Evolutionary conservation across 768 basidiomycete genomes (phyloP), one percentile per base, ranked within the genome.

Genomic region (Suillus ampliporus): DNA sequence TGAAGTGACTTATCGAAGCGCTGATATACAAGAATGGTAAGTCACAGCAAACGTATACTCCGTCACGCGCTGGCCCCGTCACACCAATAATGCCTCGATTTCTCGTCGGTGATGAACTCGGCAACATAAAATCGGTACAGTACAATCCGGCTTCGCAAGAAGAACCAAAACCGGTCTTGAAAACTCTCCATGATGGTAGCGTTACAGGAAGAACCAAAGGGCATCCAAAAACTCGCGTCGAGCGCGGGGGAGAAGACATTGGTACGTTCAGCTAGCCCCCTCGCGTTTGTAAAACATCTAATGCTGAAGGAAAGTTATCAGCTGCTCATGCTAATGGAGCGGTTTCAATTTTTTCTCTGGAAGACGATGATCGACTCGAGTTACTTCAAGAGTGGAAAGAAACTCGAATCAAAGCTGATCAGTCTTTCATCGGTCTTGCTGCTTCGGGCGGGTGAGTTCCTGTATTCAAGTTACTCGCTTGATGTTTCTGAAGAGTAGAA

Each of bases 31-130:
- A 19, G 52, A 28, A 64, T 62, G 67, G 71, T 69, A 75, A 71
- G 65, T 67, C 65, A 73, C 72, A 54, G 48, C n/a, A 46, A 46
- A 62, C 28, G 19, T 40, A 35, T 58, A 43, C 21, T 17, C 13
- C 4, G 51, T 52, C 48, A 62, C 48, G 34, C 60, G 15, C 14
- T 19, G 21, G 21, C 57, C 8, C 38, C 37, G 46, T 60, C 64
- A 65, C 37, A 13, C 26, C 11, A 46, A 67, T 62, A 57, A 92
- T 91, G 89, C 77, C 85, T 71, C 84, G 83, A 62, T 92, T 93
- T 76, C 76, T 92, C 57, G 74, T 86, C 50, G 93, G 91, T 65
- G 93, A 94, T 76, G 89, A 92, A 65, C 85, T 91, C 37, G 93
- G 92, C 21, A 85, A 84, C 61, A 83, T 94, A 62, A 93, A 93